Evolutionary conservation across 148 eudicot species (phyloP).

Genomic region (Linanthus parryae): DNA sequence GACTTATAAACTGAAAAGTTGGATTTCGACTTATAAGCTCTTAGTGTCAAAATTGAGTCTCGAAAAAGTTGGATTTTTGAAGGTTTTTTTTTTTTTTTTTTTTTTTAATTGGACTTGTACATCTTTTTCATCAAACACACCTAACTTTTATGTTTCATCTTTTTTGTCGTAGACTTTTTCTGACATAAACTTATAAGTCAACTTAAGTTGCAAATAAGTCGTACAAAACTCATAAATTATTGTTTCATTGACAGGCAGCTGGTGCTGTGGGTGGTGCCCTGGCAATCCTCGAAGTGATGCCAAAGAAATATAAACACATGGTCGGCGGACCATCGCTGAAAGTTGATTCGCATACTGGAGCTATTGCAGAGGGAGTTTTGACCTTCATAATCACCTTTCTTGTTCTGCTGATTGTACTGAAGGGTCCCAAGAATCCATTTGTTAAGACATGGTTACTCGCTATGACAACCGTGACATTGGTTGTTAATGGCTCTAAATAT

Average conservation of each 20-base stretch:
- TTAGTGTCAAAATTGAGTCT: too few species aligned
- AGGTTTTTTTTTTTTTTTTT: too few species aligned
- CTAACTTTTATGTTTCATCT: too few species aligned
- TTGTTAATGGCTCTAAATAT: constrained; percentile 61
- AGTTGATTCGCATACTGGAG: constrained; percentile 87
- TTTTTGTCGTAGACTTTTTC: too few species aligned
- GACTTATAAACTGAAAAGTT: too few species aligned
- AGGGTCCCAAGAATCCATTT: constrained; percentile 46
- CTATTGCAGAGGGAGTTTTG: constrained; percentile 73
- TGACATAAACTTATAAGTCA: too few species aligned
- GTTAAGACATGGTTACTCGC: constrained; percentile 72
- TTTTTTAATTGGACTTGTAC: too few species aligned
- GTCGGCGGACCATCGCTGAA: constrained; percentile 77
- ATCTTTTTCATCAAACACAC: too few species aligned
- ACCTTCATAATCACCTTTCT: constrained; percentile 67
- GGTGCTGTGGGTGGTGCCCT: constrained; percentile 83
- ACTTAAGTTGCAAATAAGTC: too few species aligned
- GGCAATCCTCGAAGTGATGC: constrained; percentile 72
- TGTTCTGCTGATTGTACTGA: constrained; percentile 54
- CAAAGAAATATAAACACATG: constrained; percentile 67
- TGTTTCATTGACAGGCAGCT: constrained; percentile 44
- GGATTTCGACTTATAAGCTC: too few species aligned
- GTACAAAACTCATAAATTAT: too few species aligned
- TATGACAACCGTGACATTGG: constrained; percentile 54
- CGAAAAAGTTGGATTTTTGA: too few species aligned